phyloP scores from a whole-genome alignment of 2,329 filamentous ascomycete genomes.

The Didymella pinodella region DNA sequence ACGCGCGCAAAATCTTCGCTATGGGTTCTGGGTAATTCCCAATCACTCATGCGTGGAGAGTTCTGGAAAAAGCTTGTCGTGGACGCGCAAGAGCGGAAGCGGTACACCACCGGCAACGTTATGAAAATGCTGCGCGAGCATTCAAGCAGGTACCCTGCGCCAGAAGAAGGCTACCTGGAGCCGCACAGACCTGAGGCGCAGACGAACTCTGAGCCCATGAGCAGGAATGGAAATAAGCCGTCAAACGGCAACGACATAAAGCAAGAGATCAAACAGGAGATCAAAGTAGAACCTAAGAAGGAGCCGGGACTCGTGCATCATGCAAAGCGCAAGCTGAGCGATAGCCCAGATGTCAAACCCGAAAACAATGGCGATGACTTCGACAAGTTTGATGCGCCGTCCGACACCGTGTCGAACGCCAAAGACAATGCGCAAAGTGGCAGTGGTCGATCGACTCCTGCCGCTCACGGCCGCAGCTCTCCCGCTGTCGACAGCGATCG shows the following conservation, averaged over 20 bases:
- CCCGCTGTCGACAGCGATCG: constrained; percentile 23
- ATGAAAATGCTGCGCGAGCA: constrained; percentile 62
- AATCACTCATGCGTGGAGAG: constrained; percentile 83
- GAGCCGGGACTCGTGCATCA: constrained; percentile 75
- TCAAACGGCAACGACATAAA: constrained; percentile 23
- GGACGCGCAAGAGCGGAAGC: constrained; percentile 76
- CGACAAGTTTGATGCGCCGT: constrained; percentile 41
- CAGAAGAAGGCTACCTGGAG: constrained; percentile 35
- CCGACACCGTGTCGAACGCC: constrained; percentile 31
- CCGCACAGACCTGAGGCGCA: constrained; percentile 33
- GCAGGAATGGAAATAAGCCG: constrained; percentile 34
- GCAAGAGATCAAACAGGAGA: constrained; percentile 30
- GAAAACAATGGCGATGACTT: constrained; percentile 38
- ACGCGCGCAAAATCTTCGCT: constrained; percentile 96
- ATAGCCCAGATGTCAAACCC: constrained; percentile 73
- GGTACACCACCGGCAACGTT: constrained; percentile 77
- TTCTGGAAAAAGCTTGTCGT: constrained; percentile 90
- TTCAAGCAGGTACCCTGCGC: constrained; percentile 54
- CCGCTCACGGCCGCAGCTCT: constrained; percentile 28
- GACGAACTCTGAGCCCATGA: constrained; percentile 35
- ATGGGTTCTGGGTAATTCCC: constrained; percentile 94
- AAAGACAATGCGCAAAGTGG: constrained; percentile 29
- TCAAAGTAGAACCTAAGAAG: constrained; percentile 33
- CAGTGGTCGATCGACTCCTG: constrained; percentile 43
- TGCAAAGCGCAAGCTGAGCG: constrained; percentile 74